A percentile compares a stretch with the other conserved stretches of the same genome.
These are phyloP conservation scores for Biscogniauxia mediterranea DNA, from an alignment of 2,329 filamentous ascomycete species.

Conservation along the genomic window DNA sequence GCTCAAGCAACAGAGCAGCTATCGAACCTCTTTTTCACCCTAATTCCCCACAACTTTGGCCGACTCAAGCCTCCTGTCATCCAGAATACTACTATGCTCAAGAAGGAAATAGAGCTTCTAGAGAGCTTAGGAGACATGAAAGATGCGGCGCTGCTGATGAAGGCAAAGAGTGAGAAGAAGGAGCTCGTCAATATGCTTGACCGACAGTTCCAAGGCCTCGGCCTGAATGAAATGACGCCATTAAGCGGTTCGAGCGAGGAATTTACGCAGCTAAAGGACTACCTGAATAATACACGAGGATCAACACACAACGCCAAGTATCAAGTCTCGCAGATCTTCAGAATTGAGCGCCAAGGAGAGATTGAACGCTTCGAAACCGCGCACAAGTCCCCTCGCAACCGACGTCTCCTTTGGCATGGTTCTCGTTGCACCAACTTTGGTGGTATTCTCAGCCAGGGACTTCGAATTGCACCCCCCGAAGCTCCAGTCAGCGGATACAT, in stretches of 20 bases:
- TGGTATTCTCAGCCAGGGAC: constrained; percentile 81
- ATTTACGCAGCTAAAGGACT: constrained; percentile 62
- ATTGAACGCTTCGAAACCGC: constrained; percentile 62
- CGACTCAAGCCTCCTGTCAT: constrained; percentile 72
- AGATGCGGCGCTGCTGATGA: constrained; percentile 75
- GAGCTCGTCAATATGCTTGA: constrained; percentile 65
- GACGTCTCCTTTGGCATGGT: constrained; percentile 83
- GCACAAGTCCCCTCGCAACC: constrained; percentile 54
- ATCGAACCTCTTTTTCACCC: constrained; percentile 76
- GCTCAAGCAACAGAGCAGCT: constrained; percentile 54
- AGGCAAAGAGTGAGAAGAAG: constrained; percentile 47
- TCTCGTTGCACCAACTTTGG: constrained; percentile 81
- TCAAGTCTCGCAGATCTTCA: constrained; percentile 72
- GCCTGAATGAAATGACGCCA: constrained; percentile 73
- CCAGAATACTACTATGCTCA: constrained; percentile 52
- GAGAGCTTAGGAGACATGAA: constrained; percentile 86
- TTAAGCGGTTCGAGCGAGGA: constrained; percentile 60
- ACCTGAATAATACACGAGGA: constrained; percentile 66
- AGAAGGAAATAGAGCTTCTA: constrained; percentile 75
- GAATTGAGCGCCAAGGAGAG: constrained; percentile 75
- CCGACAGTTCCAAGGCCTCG: constrained; percentile 67
- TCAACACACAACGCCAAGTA: constrained; percentile 62
- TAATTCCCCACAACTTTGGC: constrained; percentile 77
- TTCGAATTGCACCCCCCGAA: constrained; percentile 85
- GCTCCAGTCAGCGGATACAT: constrained; percentile 79